Percentiles rank a stretch among this genome's conserved stretches.
Evolutionary conservation across 192 early-diverging fungal genomes (phyloP).

Genomic region (Coemansia reversa): DNA sequence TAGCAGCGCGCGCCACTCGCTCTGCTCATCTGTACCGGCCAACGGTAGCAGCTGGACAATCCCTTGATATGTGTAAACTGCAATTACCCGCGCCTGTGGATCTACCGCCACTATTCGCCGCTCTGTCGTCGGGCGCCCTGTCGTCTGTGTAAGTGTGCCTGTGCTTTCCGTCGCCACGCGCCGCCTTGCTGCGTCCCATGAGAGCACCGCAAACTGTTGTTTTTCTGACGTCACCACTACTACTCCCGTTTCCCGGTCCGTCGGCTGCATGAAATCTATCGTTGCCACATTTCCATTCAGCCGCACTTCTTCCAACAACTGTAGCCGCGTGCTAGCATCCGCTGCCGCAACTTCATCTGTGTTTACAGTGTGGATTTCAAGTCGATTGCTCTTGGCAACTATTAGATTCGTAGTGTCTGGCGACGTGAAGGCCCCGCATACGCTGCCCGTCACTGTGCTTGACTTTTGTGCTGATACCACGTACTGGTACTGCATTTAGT

Average conservation of each 20-base stretch:
- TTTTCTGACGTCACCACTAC: constrained; percentile 69
- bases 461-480: constrained; percentile 80
- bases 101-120: constrained; percentile 61
- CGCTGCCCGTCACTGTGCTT: constrained; percentile 65
- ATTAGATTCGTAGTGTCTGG: constrained; percentile 69
- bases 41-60: constrained; percentile 66
- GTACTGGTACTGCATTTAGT: constrained; percentile 62
- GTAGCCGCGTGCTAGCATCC: constrained; percentile 37
- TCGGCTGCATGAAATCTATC: constrained; percentile 46
- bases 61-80: constrained; percentile 67
- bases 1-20: constrained; percentile 12
- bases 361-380: constrained; percentile 54
- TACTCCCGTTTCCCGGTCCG: constrained; percentile 56
- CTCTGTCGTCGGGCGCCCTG: constrained; percentile 57
- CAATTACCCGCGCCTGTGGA: constrained; percentile 56
- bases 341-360: background rate
- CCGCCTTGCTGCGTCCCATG: constrained; percentile 57
- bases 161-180: constrained; percentile 64
- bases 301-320: constrained; percentile 57
- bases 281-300: constrained; percentile 70
- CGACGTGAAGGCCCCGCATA: constrained; percentile 65
- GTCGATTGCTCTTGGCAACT: constrained; percentile 56
- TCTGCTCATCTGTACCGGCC: constrained; percentile 5
- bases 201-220: constrained; percentile 68
- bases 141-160: constrained; percentile 61